A percentile compares a stretch with the other conserved stretches of the same genome.
Conservation (phyloP, 2,329 filamentous ascomycete genomes). For the Hymenoscyphus albidus region DNA sequence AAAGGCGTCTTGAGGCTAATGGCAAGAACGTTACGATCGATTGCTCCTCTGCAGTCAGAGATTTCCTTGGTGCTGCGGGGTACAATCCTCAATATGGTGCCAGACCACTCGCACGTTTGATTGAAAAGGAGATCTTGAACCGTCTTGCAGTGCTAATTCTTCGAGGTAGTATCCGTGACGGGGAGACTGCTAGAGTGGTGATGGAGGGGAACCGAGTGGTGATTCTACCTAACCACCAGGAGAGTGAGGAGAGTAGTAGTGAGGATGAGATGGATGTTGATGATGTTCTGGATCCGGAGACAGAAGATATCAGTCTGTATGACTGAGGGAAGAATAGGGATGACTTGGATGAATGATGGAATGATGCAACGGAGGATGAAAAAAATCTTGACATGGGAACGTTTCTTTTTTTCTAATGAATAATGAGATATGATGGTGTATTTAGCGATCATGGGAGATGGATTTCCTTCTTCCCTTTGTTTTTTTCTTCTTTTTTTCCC, state of each 20-base stretch:
- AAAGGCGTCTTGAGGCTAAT: constrained; percentile 83
- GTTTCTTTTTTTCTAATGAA: no score
- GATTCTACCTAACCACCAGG: constrained; percentile 81
- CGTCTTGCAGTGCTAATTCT: constrained; percentile 87
- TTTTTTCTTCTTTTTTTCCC: no score
- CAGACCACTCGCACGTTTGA: constrained; percentile 79
- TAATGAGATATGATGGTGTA: no score
- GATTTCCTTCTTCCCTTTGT: no score
- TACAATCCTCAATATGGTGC: constrained; percentile 97
- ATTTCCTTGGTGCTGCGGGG: constrained; percentile 85
- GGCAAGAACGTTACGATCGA: constrained; percentile 79
- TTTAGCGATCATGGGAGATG: no score
- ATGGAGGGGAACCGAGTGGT: constrained; percentile 75
- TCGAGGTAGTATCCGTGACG: constrained; percentile 77
- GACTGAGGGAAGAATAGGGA: constrained; percentile 29
- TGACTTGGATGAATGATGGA: not conserved
- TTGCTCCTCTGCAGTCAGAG: constrained; percentile 81
- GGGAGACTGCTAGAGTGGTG: constrained; percentile 76
- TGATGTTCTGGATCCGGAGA: constrained; percentile 57
- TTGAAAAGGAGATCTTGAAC: constrained; percentile 97
- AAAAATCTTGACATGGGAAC: no score
- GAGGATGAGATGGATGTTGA: constrained; percentile 62
- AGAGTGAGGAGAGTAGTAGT: constrained; percentile 67
- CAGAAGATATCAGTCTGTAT: constrained; percentile 57
- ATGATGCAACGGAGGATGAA: not conserved